Evolutionary conservation across 225 moss, liverwort and hornwort genomes (phyloP).

Genomic region (Physcomitrium patens): DNA sequence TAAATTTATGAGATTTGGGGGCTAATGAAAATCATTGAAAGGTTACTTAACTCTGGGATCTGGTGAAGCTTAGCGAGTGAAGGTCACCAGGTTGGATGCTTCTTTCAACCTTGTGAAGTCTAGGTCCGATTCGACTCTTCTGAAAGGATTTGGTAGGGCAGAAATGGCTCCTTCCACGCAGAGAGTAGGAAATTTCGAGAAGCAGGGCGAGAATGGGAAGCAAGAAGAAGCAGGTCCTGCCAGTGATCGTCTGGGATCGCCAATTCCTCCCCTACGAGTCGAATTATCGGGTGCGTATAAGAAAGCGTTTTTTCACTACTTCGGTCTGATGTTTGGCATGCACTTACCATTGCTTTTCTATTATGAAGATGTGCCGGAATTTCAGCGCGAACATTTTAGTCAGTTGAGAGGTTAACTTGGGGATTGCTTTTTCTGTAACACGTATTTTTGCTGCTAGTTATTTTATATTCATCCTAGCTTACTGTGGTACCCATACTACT

Average conservation of each 20-base stretch:
- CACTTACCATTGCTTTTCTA: background rate
- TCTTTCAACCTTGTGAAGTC: no score
- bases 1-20: no score
- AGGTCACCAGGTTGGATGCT: no score
- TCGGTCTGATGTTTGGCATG: conserved; percentile 11
- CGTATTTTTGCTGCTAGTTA: background rate
- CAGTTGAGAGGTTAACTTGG: conserved; percentile 19
- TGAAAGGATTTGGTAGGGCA: background rate
- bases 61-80: no score
- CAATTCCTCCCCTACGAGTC: conserved; percentile 50
- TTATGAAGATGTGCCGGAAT: background rate
- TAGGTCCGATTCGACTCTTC: no score
- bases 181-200: conserved; percentile 46
- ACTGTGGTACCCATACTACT: conserved; percentile 6
- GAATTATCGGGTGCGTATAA: conserved; percentile 52
- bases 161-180: conserved; percentile 48
- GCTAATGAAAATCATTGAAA: no score
- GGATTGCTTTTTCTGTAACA: conserved; percentile 1
- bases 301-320: background rate
- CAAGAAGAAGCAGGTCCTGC: conserved; percentile 46
- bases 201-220: conserved; percentile 38
- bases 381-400: background rate
- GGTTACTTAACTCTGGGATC: no score
- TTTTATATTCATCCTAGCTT: conserved; percentile 6
- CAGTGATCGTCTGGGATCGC: conserved; percentile 50